phyloP scores from a whole-genome alignment of 2,329 filamentous ascomycete species.

The Chaetomiaceae sp. region DNA sequence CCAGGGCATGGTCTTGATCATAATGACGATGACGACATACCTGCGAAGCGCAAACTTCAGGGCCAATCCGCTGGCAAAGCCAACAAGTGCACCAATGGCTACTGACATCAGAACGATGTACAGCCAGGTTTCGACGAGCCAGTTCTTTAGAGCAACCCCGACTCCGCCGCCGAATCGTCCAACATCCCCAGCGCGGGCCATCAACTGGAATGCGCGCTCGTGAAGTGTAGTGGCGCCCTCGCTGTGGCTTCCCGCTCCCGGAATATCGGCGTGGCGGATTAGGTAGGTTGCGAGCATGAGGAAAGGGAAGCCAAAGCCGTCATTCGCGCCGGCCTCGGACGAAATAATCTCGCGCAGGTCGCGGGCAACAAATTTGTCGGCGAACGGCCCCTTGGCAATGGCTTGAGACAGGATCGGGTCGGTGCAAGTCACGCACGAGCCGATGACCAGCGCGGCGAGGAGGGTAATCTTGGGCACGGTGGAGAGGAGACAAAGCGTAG shows the following conservation, averaged over 20 bases:
- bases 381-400: slow-evolving; percentile 58
- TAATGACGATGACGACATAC: slow-evolving; percentile 41
- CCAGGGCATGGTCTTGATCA: background rate
- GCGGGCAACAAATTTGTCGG: slow-evolving; percentile 57
- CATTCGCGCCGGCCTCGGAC: slow-evolving; percentile 56
- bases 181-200: slow-evolving; percentile 32
- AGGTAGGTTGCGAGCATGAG: slow-evolving; percentile 55
- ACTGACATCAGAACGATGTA: slow-evolving; percentile 54
- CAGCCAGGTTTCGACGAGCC: slow-evolving; percentile 57
- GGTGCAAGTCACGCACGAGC: slow-evolving; percentile 57
- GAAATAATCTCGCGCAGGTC: slow-evolving; percentile 58
- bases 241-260: slow-evolving; percentile 11
- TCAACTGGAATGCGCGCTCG: background rate
- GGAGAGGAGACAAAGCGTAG: slow-evolving; percentile 51
- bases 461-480: slow-evolving; percentile 52
- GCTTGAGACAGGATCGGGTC: slow-evolving; percentile 60
- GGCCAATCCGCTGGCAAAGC: slow-evolving; percentile 43
- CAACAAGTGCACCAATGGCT: slow-evolving; percentile 49
- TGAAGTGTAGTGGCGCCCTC: background rate
- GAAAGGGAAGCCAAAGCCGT: slow-evolving; percentile 60
- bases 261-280: slow-evolving; percentile 48
- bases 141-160: slow-evolving; percentile 49
- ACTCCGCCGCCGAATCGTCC: slow-evolving; percentile 50
- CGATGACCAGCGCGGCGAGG: slow-evolving; percentile 53
- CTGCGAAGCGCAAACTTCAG: slow-evolving; percentile 43